phyloP scores from a whole-genome alignment of 257 asterid genomes.

The Mentha longifolia region DNA sequence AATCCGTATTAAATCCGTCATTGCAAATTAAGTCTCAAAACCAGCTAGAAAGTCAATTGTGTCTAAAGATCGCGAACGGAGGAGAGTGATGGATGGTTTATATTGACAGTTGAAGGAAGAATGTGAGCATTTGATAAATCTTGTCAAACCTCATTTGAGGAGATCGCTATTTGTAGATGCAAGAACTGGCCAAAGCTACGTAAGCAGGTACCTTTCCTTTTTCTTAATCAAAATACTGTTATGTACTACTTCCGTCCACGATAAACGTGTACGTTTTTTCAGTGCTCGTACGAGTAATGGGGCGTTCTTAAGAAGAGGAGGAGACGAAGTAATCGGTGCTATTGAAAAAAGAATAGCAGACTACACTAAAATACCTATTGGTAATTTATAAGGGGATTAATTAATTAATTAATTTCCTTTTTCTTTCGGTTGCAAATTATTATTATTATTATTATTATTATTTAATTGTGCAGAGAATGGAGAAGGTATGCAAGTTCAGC shows the following conservation, averaged over 20 bases:
- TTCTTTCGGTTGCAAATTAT: not conserved
- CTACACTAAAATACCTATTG: slow-evolving; percentile 68
- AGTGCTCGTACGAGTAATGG: slow-evolving; percentile 86
- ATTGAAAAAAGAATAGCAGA: slow-evolving; percentile 82
- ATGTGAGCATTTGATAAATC: slow-evolving; percentile 70
- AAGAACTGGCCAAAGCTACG: slow-evolving; percentile 67
- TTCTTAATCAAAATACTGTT: no score
- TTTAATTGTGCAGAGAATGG: slow-evolving; percentile 58
- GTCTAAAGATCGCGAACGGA: no score
- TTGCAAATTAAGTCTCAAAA: no score
- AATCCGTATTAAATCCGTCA: no score
- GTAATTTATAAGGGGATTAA: slow-evolving; percentile 51
- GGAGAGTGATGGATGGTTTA: no score
- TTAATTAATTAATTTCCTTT: not conserved
- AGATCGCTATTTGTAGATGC: slow-evolving; percentile 69
- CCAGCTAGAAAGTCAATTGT: no score
- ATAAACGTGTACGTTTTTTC: no score
- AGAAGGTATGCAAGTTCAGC: slow-evolving; percentile 68
- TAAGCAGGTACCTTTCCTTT: slow-evolving; percentile 62
- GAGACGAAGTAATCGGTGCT: slow-evolving; percentile 56
- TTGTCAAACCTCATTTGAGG: slow-evolving; percentile 71
- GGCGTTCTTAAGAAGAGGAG: slow-evolving; percentile 64
- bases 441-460: no score
- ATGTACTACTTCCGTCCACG: no score
- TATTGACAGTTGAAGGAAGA: slow-evolving; percentile 78